Conservation (phyloP, 495 filamentous ascomycete genomes). For the Daldinia bambusicola region DNA sequence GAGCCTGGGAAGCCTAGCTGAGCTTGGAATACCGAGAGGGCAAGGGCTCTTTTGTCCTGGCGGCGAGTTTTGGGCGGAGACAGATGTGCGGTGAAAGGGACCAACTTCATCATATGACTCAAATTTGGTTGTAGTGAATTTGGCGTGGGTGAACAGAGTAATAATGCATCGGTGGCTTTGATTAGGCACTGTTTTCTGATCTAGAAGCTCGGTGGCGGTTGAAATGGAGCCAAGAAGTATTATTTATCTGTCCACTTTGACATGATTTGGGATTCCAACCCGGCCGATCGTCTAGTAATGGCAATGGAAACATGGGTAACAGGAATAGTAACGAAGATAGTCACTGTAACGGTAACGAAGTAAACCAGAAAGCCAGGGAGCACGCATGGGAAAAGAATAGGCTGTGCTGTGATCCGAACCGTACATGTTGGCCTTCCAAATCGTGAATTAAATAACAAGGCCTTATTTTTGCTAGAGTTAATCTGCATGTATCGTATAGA, state of each 20-base stretch:
- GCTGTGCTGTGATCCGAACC: slow-evolving; percentile 35
- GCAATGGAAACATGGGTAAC: slow-evolving; percentile 2
- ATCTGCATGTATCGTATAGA: slow-evolving; percentile 13
- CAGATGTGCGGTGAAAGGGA: slow-evolving; percentile 39
- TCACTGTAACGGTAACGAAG: not conserved
- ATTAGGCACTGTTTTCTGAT: slow-evolving; percentile 10
- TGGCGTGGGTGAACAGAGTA: slow-evolving; percentile 31
- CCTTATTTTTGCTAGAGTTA: slow-evolving; percentile 30
- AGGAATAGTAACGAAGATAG: not conserved
- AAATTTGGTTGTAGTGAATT: slow-evolving; percentile 23
- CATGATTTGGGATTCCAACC: slow-evolving; percentile 14
- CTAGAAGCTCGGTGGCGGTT: slow-evolving; percentile 33
- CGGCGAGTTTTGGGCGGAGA: slow-evolving; percentile 33
- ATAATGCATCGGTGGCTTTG: slow-evolving; percentile 7
- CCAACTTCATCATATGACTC: slow-evolving; percentile 42
- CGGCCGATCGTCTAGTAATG: slow-evolving; percentile 2
- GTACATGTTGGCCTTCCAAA: slow-evolving; percentile 30
- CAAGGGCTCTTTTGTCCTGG: slow-evolving; percentile 22
- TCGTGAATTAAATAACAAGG: slow-evolving; percentile 33
- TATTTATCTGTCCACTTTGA: slow-evolving; percentile 20
- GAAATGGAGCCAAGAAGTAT: slow-evolving; percentile 19
- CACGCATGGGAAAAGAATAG: slow-evolving; percentile 33
- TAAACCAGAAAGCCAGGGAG: not conserved
- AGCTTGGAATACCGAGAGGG: slow-evolving; percentile 28
- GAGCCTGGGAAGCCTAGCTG: slow-evolving; percentile 18